phyloP scores from a whole-genome alignment of 441 rosid genomes.

The Erodium moschatum region DNA sequence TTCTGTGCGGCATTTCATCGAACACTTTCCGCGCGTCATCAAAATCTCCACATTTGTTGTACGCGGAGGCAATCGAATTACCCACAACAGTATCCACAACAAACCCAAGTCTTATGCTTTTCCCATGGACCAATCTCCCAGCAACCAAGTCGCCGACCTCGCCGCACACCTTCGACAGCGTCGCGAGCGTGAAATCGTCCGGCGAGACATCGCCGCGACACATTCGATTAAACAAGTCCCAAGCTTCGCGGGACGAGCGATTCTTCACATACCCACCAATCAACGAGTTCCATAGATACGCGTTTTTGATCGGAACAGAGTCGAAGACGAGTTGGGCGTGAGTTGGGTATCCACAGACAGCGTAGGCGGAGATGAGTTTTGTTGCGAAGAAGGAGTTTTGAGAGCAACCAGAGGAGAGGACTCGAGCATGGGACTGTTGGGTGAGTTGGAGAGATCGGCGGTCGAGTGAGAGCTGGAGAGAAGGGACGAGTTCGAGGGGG shows the following conservation, averaged over 20 bases:
- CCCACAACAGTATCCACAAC: slow-evolving; percentile 34
- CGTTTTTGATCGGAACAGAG: slow-evolving; percentile 26
- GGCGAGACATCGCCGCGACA: slow-evolving; percentile 26
- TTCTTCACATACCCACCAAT: slow-evolving; percentile 48
- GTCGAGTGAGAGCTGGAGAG: slow-evolving; percentile 33
- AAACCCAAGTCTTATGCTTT: slow-evolving; percentile 34
- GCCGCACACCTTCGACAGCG: slow-evolving; percentile 35
- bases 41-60: slow-evolving; percentile 35
- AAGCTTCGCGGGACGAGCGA: slow-evolving; percentile 27
- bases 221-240: slow-evolving; percentile 35
- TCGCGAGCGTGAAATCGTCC: slow-evolving; percentile 46
- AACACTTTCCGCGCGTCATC: slow-evolving; percentile 33
- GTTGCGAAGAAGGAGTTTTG: slow-evolving; percentile 39
- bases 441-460: slow-evolving; percentile 27
- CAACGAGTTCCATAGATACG: slow-evolving; percentile 47
- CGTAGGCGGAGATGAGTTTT: slow-evolving; percentile 50
- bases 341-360: slow-evolving; percentile 24
- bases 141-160: slow-evolving; percentile 31
- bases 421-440: slow-evolving; percentile 44
- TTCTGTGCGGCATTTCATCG: slow-evolving; percentile 56
- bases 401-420: slow-evolving; percentile 27
- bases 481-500: slow-evolving; percentile 26
- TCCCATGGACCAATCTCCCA: slow-evolving; percentile 44
- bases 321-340: slow-evolving; percentile 36
- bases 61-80: slow-evolving; percentile 50